Conservation (phyloP, 768 basidiomycete species). For the Paxillus involutus region DNA sequence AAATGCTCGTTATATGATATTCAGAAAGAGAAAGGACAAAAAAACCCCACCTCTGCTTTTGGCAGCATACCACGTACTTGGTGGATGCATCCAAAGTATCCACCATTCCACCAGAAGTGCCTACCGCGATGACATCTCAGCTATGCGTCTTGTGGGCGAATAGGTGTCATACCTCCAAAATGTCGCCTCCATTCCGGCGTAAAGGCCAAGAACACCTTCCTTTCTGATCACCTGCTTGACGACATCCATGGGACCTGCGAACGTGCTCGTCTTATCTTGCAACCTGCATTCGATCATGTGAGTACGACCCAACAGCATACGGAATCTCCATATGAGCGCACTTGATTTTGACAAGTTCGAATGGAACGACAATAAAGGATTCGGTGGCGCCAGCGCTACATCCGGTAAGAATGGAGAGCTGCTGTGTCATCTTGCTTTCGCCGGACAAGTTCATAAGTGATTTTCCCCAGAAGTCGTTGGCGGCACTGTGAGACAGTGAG, state of each 20-base stretch:
- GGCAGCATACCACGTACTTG: conserved; percentile 80
- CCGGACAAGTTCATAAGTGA: conserved; percentile 63
- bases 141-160: background rate
- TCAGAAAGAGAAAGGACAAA: background rate
- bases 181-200: conserved; percentile 95
- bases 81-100: conserved; percentile 93
- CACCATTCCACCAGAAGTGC: conserved; percentile 91
- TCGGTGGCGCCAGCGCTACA: conserved; percentile 96
- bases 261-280: conserved; percentile 91
- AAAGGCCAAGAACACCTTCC: conserved; percentile 82
- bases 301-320: background rate
- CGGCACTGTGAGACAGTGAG: conserved; percentile 47
- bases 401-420: conserved; percentile 86
- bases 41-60: conserved; percentile 68
- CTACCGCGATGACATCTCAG: conserved; percentile 34
- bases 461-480: conserved; percentile 97
- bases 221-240: conserved; percentile 75
- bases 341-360: conserved; percentile 94
- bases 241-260: conserved; percentile 89
- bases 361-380: conserved; percentile 93
- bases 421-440: conserved; percentile 82
- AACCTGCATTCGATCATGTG: conserved; percentile 44
- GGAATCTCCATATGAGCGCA: conserved; percentile 21
- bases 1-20: background rate
- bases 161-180: conserved; percentile 76